Base-by-base conservation (phyloP, 2,329 filamentous ascomycete genomes). In the Aspergillus fumigatus region DNA sequence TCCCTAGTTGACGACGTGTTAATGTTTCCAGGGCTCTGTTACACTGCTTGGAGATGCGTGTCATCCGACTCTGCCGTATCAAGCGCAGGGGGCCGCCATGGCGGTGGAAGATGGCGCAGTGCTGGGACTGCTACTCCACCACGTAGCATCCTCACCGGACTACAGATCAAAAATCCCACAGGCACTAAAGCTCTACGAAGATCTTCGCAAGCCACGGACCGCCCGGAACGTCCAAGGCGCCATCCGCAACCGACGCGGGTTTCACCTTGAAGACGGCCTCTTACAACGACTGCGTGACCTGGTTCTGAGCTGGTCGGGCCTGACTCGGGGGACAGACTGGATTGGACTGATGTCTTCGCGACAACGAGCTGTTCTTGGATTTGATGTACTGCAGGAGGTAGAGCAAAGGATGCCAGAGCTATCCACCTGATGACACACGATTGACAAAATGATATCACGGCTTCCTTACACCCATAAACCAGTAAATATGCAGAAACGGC, bases 21-120 rank as follows among this genome's bases (percentile, higher is more conserved):
- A 55, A 45, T 1, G 1, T 7, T 11, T 11, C 14, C 17, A 65
- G 63, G 58, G 55, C 9, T 41, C 38, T 0, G 51, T 59, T 17
- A 53, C 63, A 23, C 60, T 70, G 8, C 56, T 70, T 4, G 85
- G 84, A 1, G 85, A 87, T 61, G 77, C 82, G 0, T 87, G 83
- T 56, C 85, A 87, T 65, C 81, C 83, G 0, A 85, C 85, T 78
- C 70, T 86, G 2, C 83, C 83, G 2, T 82, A 83, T 59, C 75
- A 84, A 43, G 85, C 82, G 0, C 87, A 85, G 67, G 86, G 87
- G 0, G 86, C 86, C 4, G 87, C 87, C 62, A 84, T 81, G 4
- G 81, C 83, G 0, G 76, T 89, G 1, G 86, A 89, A 65, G 87
- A 89, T 51, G 86, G 85, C 0, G 84, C 84, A 0, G 82, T 86